phyloP scores from a whole-genome alignment of 495 filamentous ascomycete species.

The Podospora tetraspora region DNA sequence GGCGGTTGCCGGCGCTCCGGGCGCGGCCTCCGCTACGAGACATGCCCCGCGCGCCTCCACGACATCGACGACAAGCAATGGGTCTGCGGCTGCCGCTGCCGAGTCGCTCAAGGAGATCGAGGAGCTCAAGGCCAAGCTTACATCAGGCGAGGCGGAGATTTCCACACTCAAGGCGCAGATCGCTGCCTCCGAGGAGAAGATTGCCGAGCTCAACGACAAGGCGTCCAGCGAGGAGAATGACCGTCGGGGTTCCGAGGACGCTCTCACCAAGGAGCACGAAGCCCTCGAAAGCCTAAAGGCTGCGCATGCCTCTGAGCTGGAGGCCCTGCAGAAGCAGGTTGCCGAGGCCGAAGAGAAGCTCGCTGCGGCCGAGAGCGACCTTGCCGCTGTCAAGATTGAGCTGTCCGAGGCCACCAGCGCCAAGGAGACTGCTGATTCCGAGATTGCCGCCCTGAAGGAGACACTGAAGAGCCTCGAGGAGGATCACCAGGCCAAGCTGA shows the following conservation, averaged over 20 bases:
- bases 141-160: conserved; percentile 42
- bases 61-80: conserved; percentile 26
- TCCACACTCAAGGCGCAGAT: conserved; percentile 46
- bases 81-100: conserved; percentile 28
- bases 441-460: conserved; percentile 39
- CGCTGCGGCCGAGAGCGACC: conserved; percentile 34
- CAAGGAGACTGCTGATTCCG: conserved; percentile 36
- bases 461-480: conserved; percentile 39
- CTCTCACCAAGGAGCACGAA: conserved; percentile 35
- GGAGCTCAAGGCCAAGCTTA: conserved; percentile 47
- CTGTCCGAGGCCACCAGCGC: conserved; percentile 31
- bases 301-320: conserved; percentile 44
- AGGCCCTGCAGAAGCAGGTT: conserved; percentile 37
- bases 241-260: conserved; percentile 13
- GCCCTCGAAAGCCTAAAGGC: conserved; percentile 41
- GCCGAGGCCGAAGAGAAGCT: conserved; percentile 41
- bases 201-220: conserved; percentile 39
- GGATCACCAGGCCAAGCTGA: conserved; percentile 33
- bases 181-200: conserved; percentile 39
- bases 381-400: conserved; percentile 33
- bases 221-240: conserved; percentile 22
- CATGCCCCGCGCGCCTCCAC: conserved; percentile 39
- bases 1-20: conserved; percentile 24
- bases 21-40: conserved; percentile 20
- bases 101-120: conserved; percentile 46